Conservation (phyloP, 345 rosid genomes). For the Eucalyptus cloeziana region DNA sequence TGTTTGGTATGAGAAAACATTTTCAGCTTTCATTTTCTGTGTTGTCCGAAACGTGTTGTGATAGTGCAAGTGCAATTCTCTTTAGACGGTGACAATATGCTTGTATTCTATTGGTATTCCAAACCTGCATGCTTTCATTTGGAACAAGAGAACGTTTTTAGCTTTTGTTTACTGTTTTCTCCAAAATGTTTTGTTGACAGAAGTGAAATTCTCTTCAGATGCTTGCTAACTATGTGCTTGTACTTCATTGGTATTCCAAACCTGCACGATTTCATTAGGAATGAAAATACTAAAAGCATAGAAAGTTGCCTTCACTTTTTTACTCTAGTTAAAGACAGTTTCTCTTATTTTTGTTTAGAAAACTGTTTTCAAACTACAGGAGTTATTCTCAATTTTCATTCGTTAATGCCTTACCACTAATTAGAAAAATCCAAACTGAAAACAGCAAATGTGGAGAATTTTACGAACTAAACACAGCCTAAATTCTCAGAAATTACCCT, state of each 20-base stretch:
- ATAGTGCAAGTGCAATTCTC: background rate
- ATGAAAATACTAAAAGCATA: background rate
- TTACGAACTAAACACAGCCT: background rate
- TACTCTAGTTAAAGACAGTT: background rate
- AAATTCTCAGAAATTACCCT: constrained; percentile 35
- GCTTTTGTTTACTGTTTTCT: background rate
- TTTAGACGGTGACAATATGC: background rate
- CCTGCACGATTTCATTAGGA: background rate
- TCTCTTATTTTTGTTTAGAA: background rate
- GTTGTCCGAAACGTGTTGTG: background rate
- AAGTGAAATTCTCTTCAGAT: background rate
- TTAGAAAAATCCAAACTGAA: background rate
- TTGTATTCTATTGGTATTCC: background rate
- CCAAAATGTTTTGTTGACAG: background rate
- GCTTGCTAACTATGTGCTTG: background rate
- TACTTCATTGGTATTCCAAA: background rate
- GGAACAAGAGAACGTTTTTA: background rate
- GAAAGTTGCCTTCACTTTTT: background rate
- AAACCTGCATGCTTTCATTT: background rate
- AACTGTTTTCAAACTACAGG: background rate
- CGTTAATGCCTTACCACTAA: background rate
- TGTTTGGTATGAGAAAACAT: background rate
- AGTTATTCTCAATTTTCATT: background rate
- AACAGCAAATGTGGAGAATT: background rate
- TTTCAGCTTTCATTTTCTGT: background rate